phyloP scores from a whole-genome alignment of 2,329 filamentous ascomycete species.

The Trichoderma sp. region DNA sequence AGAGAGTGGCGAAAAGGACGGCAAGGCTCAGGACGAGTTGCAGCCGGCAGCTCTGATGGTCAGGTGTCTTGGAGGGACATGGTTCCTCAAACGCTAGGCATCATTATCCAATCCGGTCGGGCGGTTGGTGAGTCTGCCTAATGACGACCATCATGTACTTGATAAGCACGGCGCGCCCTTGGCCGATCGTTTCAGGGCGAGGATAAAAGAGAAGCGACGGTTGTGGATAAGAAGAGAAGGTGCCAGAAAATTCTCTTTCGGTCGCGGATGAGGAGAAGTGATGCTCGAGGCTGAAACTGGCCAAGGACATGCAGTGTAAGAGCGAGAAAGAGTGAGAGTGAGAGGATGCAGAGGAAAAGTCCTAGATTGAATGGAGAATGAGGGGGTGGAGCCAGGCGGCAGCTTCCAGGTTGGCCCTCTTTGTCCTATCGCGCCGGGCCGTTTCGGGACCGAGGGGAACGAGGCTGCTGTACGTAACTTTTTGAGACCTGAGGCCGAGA shows the following conservation, averaged over 20 bases:
- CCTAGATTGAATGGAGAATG: constrained; percentile 5
- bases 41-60: constrained; percentile 13
- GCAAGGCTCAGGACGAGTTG: neutral
- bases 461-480: neutral
- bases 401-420: neutral
- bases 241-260: neutral
- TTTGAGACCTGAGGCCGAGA: neutral
- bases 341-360: constrained; percentile 4
- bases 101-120: constrained; percentile 17
- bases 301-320: neutral
- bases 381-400: constrained; percentile 21
- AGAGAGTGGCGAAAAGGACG: constrained; percentile 15
- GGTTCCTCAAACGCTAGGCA: constrained; percentile 25
- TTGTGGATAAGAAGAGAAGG: neutral
- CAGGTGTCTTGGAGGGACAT: constrained; percentile 20
- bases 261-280: neutral
- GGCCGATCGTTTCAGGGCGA: neutral
- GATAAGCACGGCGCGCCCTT: constrained; percentile 10
- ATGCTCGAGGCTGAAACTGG: neutral
- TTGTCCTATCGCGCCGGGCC: constrained; percentile 7
- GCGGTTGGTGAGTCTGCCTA: constrained; percentile 23
- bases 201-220: neutral
- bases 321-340: neutral
- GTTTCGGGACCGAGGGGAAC: constrained; percentile 10
- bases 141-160: constrained; percentile 8